Evolutionary conservation across 352 stramenopile species (phyloP).

Genomic region (Phytopythium boreale): DNA sequence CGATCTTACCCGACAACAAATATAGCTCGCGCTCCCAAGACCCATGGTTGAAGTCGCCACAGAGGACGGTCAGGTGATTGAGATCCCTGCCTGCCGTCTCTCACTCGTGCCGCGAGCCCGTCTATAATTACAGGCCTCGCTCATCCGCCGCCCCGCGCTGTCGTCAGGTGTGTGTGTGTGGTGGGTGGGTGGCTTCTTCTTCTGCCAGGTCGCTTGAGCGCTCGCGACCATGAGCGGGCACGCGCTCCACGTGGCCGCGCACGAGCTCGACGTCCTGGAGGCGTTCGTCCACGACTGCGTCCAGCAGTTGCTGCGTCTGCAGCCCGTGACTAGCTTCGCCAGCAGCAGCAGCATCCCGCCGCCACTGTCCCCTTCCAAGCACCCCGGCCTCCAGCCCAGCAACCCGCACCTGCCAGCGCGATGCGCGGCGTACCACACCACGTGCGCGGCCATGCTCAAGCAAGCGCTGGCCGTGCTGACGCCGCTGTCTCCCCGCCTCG

Average conservation of each 20-base stretch:
- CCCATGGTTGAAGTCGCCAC: too few species aligned
- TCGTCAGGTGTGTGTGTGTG: too few species aligned
- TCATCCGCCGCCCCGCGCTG: not conserved
- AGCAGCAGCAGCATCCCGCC: not conserved
- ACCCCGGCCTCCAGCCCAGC: not conserved
- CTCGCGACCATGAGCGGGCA: not conserved
- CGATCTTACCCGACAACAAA: constrained; percentile 1
- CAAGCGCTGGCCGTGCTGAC: constrained; percentile 38
- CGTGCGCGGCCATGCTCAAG: constrained; percentile 53
- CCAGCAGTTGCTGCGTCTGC: constrained; percentile 42
- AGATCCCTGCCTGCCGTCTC: not conserved
- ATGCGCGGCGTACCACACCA: constrained; percentile 43
- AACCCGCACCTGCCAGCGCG: constrained; percentile 32
- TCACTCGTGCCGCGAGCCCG: not conserved
- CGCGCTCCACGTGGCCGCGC: constrained; percentile 3
- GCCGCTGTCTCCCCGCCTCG: constrained; percentile 44
- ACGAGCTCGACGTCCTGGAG: constrained; percentile 38
- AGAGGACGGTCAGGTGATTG: not conserved
- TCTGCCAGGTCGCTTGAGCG: not conserved
- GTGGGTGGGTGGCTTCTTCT: too few species aligned
- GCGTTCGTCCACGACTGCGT: constrained; percentile 54
- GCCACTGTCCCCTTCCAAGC: not conserved
- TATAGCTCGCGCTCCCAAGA: not conserved
- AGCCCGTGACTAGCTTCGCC: constrained; percentile 6
- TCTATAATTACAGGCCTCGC: not conserved